phyloP scores from a whole-genome alignment of 768 basidiomycete genomes.

The Boletus huronensis region DNA sequence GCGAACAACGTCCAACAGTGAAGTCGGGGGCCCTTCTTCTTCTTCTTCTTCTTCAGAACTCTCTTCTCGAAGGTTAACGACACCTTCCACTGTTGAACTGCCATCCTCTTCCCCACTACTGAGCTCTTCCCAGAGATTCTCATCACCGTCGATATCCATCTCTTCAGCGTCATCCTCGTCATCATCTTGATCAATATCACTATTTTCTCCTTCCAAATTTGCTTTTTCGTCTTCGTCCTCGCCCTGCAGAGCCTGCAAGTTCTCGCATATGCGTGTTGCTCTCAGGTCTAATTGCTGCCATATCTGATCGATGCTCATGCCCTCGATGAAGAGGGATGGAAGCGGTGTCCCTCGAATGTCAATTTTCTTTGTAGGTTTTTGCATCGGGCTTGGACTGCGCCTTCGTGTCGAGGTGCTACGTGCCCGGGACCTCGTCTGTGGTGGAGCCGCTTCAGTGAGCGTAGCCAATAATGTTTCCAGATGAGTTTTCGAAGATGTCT shows the following conservation, averaged over 20 bases:
- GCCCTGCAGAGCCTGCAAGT: conserved; percentile 65
- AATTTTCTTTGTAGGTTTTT: conserved; percentile 32
- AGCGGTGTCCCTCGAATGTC: conserved; percentile 65
- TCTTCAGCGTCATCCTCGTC: conserved; percentile 34
- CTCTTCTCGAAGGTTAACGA: conserved; percentile 37
- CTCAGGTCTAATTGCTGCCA: conserved; percentile 94
- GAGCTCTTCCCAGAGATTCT: conserved; percentile 27
- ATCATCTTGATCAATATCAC: conserved; percentile 24
- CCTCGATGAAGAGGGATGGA: conserved; percentile 67
- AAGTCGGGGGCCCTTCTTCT: conserved; percentile 21
- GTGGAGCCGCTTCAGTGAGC: conserved; percentile 62
- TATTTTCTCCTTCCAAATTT: conserved; percentile 16
- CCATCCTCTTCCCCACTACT: conserved; percentile 21
- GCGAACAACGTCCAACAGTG: conserved; percentile 26
- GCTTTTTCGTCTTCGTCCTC: conserved; percentile 31
- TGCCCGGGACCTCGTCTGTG: conserved; percentile 71
- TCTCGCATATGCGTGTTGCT: conserved; percentile 62
- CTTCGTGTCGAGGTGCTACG: conserved; percentile 37
- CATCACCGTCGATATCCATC: conserved; percentile 25
- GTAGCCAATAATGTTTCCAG: conserved; percentile 65
- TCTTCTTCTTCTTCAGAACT: conserved; percentile 38
- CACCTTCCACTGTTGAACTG: conserved; percentile 26
- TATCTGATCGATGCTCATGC: conserved; percentile 81
- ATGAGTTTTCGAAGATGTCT: conserved; percentile 59
- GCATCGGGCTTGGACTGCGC: conserved; percentile 39